phyloP scores from a whole-genome alignment of 768 basidiomycete species.

The Hygrocybe coccinea region DNA sequence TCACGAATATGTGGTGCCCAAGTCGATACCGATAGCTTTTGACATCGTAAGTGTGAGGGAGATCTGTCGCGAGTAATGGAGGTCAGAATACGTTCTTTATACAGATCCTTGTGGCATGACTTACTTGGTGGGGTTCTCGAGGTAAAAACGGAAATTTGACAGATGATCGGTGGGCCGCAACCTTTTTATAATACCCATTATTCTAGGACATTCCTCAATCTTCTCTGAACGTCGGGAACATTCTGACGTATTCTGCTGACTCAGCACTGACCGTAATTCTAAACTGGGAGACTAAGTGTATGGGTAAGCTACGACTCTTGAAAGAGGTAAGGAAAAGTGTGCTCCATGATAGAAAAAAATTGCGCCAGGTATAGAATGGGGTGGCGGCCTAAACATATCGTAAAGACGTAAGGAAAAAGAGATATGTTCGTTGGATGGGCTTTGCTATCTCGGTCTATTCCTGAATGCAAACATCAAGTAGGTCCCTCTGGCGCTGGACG shows the following conservation, averaged over 20 bases:
- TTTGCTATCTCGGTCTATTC: too few species aligned
- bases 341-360: slow-evolving; percentile 4
- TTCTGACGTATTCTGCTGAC: slow-evolving; percentile 2
- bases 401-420: slow-evolving; percentile 18
- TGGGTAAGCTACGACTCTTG: background rate
- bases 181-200: background rate
- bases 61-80: too few species aligned
- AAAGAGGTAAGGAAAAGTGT: background rate
- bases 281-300: background rate
- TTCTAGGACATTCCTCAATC: slow-evolving; percentile 3
- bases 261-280: background rate
- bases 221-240: background rate
- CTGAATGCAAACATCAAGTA: slow-evolving; percentile 5
- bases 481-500: slow-evolving; percentile 12
- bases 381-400: slow-evolving; percentile 1
- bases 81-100: too few species aligned
- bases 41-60: slow-evolving; percentile 15
- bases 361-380: slow-evolving; percentile 1
- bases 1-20: slow-evolving; percentile 95
- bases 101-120: background rate
- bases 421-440: background rate
- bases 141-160: slow-evolving; percentile 2
- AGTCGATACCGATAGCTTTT: slow-evolving; percentile 96
- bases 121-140: background rate
- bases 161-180: background rate